Conservation (phyloP, 2,329 filamentous ascomycete genomes). For the Chalaropsis thielavioides region DNA sequence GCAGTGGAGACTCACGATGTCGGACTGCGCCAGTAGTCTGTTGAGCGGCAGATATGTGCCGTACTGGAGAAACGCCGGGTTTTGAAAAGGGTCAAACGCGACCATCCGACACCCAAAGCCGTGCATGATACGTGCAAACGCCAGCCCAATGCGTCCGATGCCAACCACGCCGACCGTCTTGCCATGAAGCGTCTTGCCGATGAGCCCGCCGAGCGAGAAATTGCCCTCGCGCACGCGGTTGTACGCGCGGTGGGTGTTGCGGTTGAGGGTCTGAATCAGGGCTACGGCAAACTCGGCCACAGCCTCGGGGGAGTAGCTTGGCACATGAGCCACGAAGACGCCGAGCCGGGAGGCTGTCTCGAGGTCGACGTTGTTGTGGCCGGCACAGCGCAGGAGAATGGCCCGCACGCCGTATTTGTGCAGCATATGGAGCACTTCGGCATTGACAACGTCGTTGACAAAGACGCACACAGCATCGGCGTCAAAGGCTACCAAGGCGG, state of each 20-base stretch:
- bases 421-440: conserved; percentile 37
- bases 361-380: conserved; percentile 54
- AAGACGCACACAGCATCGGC: conserved; percentile 50
- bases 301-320: conserved; percentile 53
- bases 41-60: conserved; percentile 42
- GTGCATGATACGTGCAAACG: conserved; percentile 44
- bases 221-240: conserved; percentile 55
- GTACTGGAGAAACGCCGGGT: conserved; percentile 32
- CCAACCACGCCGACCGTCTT: conserved; percentile 55
- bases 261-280: conserved; percentile 51
- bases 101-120: conserved; percentile 51
- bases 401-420: conserved; percentile 37
- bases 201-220: conserved; percentile 49
- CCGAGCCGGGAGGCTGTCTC: conserved; percentile 37
- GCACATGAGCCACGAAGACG: conserved; percentile 51
- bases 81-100: conserved; percentile 44
- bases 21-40: conserved; percentile 38
- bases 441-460: conserved; percentile 47
- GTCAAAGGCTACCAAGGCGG: conserved; percentile 37
- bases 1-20: conserved; percentile 53
- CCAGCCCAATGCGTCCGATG: conserved; percentile 49
- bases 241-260: conserved; percentile 52
- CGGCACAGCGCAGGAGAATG: conserved; percentile 51
- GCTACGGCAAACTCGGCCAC: conserved; percentile 58
- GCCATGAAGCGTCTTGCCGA: conserved; percentile 45